Evolutionary conservation across 2,329 filamentous ascomycete genomes (phyloP), one percentile per base, ranked within the genome.

Genomic region (Phyllosticta paracitricarpa): DNA sequence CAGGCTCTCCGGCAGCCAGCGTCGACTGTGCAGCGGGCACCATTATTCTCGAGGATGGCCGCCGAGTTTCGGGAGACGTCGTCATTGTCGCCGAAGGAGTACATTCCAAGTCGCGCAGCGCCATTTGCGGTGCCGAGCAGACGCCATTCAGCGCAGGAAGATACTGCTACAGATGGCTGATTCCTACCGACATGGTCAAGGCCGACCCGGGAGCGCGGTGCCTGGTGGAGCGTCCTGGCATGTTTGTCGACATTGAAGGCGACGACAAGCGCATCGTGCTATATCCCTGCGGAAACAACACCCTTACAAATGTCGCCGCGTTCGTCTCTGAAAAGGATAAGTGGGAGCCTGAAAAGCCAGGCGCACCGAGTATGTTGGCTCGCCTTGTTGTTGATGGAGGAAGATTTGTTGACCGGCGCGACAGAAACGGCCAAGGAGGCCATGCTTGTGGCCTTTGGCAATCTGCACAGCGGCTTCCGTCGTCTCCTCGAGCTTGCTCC

Each of bases 11-110:
- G 56, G 77, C 82, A 0, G 69, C 76, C 2, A 71, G 74, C 30
- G 73, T 82, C 0, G 75, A 82, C 59, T 65, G 75, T 0, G 62
- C 71, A 68, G 65, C 61, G 1, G 78, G 73, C 0, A 76, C 70
- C 0, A 64, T 84, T 0, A 76, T 70, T 0, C 73, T 84, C 1
- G 76, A 76, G 3, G 73, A 77, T 54, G 81, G 81, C 0, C 70
- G 74, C 0, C 66, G 65, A 1, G 65, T 79, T 7, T 63, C 73
- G 0, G 79, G 77, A 2, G 82, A 85, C 63, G 61, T 84, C 0
- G 65, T 84, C 1, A 63, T 84, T 3, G 82, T 80, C 1, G 82
- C 81, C 0, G 82, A 84, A 63, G 82, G 82, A 0, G 79, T 83
- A 4, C 75, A 78, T 65, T 61, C 59, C 0, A 61, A 67, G 3